phyloP scores from a whole-genome alignment of 2,329 filamentous ascomycete species.

The Colletotrichum agaves region DNA sequence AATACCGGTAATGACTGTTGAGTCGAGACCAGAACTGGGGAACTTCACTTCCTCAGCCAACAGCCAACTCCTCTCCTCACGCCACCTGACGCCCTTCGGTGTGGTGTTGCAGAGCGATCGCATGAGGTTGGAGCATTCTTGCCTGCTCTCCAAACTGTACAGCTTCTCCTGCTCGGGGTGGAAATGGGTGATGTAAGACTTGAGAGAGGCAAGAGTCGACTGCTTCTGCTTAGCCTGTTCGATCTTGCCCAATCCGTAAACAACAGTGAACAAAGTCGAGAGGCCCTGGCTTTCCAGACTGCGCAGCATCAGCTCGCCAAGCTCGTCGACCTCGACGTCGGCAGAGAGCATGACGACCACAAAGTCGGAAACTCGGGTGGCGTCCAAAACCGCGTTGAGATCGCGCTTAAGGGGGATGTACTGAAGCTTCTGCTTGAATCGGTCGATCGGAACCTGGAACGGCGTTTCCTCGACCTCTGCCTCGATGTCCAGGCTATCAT shows the following conservation, averaged over 20 bases:
- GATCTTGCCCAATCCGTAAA: conserved; percentile 81
- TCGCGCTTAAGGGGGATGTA: conserved; percentile 82
- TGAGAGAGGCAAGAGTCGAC: conserved; percentile 83
- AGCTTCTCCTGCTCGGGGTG: conserved; percentile 93
- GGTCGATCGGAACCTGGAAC: conserved; percentile 78
- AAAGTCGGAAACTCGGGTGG: conserved; percentile 89
- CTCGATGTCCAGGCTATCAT: conserved; percentile 82
- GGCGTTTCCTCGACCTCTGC: conserved; percentile 68
- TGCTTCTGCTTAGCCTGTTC: conserved; percentile 82
- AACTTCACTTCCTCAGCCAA: conserved; percentile 85
- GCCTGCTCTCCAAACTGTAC: conserved; percentile 85
- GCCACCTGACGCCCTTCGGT: conserved; percentile 94
- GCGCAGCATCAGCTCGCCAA: conserved; percentile 86
- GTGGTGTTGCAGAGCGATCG: conserved; percentile 90
- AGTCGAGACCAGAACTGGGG: conserved; percentile 67
- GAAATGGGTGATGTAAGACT: conserved; percentile 94
- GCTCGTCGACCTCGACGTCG: conserved; percentile 82
- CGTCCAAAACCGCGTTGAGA: conserved; percentile 82
- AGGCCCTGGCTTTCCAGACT: conserved; percentile 94
- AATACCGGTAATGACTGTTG: conserved; percentile 83
- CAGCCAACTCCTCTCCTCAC: conserved; percentile 97
- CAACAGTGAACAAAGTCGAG: conserved; percentile 88
- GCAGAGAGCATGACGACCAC: conserved; percentile 88
- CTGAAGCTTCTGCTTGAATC: conserved; percentile 95
- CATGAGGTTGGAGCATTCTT: conserved; percentile 92